A percentile compares a stretch with the other conserved stretches of the same genome.
These are phyloP conservation scores for Aspergillus pseudotamarii DNA, from an alignment of 2,329 filamentous ascomycete genomes.

Conservation along the genomic window DNA sequence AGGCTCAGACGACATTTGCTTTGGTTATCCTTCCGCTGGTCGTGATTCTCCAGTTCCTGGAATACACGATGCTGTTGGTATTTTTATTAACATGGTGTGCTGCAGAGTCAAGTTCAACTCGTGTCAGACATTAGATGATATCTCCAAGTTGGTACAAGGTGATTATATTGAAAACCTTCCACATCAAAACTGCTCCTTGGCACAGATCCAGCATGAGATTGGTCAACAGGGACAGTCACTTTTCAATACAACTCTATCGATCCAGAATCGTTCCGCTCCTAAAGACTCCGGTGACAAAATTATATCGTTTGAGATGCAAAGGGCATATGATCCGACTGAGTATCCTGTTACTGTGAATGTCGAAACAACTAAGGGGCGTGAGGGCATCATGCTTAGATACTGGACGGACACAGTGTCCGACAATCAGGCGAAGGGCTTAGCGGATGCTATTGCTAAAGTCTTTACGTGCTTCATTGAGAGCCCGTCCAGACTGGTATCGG, in stretches of 20 bases:
- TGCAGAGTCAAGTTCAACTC: slow-evolving; percentile 48
- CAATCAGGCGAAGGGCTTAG: slow-evolving; percentile 33
- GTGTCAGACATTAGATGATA: slow-evolving; percentile 40
- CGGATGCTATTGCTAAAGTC: slow-evolving; percentile 34
- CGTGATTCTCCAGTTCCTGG: slow-evolving; percentile 49
- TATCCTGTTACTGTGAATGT: slow-evolving; percentile 45
- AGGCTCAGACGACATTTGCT: slow-evolving; percentile 42
- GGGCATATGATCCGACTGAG: slow-evolving; percentile 43
- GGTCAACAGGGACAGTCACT: slow-evolving; percentile 37
- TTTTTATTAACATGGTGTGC: slow-evolving; percentile 60
- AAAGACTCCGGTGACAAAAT: slow-evolving; percentile 27
- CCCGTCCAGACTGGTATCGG: slow-evolving; percentile 27
- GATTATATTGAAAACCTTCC: slow-evolving; percentile 52
- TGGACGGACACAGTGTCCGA: slow-evolving; percentile 44
- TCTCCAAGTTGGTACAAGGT: slow-evolving; percentile 48
- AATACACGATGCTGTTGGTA: slow-evolving; percentile 51
- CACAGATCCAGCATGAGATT: slow-evolving; percentile 50
- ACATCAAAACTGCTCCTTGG: slow-evolving; percentile 55
- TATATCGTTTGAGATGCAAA: slow-evolving; percentile 34
- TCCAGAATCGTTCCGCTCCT: slow-evolving; percentile 38
- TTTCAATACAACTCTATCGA: slow-evolving; percentile 48
- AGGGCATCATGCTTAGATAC: slow-evolving; percentile 44
- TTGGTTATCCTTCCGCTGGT: slow-evolving; percentile 45
- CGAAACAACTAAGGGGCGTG: slow-evolving; percentile 37
- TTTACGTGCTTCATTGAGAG: slow-evolving; percentile 37